Evolutionary conservation across 169 alveolate species (phyloP).

Genomic region (Blepharisma undulans): DNA sequence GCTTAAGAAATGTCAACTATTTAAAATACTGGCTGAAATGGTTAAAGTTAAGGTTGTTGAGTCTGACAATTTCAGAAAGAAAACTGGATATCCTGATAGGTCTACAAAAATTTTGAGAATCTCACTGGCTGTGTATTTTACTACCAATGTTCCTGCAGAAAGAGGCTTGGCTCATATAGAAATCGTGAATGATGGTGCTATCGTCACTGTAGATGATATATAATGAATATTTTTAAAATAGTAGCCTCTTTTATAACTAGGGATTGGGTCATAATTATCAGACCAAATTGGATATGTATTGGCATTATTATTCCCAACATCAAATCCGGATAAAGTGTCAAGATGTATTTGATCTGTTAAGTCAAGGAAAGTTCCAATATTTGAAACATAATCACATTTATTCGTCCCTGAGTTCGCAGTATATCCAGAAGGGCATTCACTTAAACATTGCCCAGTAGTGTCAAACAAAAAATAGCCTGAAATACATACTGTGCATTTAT

Average conservation of each 20-base stretch:
- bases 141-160: not conserved
- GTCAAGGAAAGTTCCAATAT: not conserved
- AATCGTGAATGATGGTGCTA: not conserved
- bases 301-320: not conserved
- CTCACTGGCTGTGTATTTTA: not conserved
- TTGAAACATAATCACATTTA: not conserved
- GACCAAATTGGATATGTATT: not conserved
- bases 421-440: not conserved
- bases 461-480: not conserved
- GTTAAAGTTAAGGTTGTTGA: not conserved
- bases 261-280: constrained; percentile 7
- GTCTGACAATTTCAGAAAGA: not conserved
- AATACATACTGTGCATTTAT: not conserved
- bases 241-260: not conserved
- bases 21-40: not conserved
- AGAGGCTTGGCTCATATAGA: not conserved
- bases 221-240: not conserved
- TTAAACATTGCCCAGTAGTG: not conserved
- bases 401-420: not conserved
- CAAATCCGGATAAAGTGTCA: not conserved
- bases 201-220: not conserved
- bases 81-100: not conserved
- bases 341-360: not conserved
- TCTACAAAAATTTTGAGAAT: not conserved
- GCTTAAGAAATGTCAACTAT: not conserved